Percentiles rank a stretch among this genome's conserved stretches.
These are phyloP conservation scores for Solanum peruvianum DNA, from an alignment of 257 asterid species.

Conservation along the genomic window DNA sequence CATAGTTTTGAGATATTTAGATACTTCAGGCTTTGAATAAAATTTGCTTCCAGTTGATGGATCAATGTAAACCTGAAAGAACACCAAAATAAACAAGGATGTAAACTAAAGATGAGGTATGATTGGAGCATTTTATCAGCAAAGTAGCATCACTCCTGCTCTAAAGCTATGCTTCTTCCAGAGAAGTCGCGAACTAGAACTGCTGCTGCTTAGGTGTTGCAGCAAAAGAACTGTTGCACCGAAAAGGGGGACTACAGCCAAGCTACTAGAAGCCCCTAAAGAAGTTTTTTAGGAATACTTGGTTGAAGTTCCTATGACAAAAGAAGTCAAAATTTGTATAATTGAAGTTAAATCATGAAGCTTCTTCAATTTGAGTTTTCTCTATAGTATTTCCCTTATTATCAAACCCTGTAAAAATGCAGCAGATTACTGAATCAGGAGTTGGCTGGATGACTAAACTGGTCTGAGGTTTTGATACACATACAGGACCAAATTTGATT, in stretches of 20 bases:
- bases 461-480: neutral
- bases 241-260: neutral
- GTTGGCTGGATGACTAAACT: neutral
- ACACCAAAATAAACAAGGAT: conserved; percentile 5
- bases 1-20: conserved; percentile 24
- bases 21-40: conserved; percentile 43
- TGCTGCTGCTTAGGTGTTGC: neutral
- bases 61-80: conserved; percentile 42
- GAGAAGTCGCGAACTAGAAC: neutral
- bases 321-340: neutral
- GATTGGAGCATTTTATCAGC: neutral
- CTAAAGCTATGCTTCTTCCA: neutral
- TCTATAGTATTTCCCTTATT: neutral
- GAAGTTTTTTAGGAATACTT: neutral
- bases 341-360: neutral
- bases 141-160: neutral
- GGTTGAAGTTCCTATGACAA: neutral
- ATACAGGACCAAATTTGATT: neutral
- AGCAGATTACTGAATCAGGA: neutral
- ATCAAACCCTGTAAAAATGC: neutral
- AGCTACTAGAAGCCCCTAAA: neutral
- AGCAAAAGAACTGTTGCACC: neutral
- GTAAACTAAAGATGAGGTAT: neutral
- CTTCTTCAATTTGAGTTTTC: neutral
- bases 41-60: conserved; percentile 34